phyloP scores from a whole-genome alignment of 768 basidiomycete species.

The Mycena crocata region DNA sequence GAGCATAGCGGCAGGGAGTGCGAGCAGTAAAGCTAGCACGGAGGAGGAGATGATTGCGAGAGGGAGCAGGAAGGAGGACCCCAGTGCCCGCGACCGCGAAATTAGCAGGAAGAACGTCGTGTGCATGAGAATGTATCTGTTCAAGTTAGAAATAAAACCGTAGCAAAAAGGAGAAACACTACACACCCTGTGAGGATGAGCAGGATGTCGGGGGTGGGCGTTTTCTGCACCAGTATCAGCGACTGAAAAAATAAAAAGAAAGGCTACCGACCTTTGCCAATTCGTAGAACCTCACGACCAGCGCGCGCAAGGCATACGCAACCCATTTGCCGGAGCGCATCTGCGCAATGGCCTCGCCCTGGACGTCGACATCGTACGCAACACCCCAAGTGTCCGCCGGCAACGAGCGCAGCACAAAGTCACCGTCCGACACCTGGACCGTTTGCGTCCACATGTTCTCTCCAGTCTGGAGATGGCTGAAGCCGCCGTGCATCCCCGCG shows the following conservation, averaged over 20 bases:
- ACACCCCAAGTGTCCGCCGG: conserved; percentile 32
- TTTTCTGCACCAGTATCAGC: conserved; percentile 64
- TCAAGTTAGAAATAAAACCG: too few species aligned
- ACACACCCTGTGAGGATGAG: conserved; percentile 92
- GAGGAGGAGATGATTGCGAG: conserved; percentile 83
- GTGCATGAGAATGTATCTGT: conserved; percentile 98
- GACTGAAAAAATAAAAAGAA: neutral
- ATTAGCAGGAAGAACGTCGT: conserved; percentile 92
- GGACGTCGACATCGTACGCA: conserved; percentile 48
- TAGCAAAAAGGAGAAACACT: too few species aligned
- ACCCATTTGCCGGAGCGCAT: conserved; percentile 90
- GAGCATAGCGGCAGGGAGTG: conserved; percentile 78
- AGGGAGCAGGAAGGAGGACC: conserved; percentile 69
- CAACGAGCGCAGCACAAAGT: conserved; percentile 40
- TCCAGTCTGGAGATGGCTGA: neutral
- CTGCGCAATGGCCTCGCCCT: conserved; percentile 67
- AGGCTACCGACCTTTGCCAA: conserved; percentile 68
- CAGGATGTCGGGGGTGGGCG: conserved; percentile 95
- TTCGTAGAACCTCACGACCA: conserved; percentile 87
- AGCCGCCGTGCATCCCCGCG: conserved; percentile 16
- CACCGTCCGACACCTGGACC: conserved; percentile 65
- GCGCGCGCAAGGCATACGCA: conserved; percentile 82
- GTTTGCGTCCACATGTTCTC: conserved; percentile 26
- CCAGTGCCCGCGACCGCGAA: conserved; percentile 87
- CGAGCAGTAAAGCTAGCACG: conserved; percentile 85